phyloP scores from a whole-genome alignment of 371 early-diverging fungal species.

The Circinella minor region DNA sequence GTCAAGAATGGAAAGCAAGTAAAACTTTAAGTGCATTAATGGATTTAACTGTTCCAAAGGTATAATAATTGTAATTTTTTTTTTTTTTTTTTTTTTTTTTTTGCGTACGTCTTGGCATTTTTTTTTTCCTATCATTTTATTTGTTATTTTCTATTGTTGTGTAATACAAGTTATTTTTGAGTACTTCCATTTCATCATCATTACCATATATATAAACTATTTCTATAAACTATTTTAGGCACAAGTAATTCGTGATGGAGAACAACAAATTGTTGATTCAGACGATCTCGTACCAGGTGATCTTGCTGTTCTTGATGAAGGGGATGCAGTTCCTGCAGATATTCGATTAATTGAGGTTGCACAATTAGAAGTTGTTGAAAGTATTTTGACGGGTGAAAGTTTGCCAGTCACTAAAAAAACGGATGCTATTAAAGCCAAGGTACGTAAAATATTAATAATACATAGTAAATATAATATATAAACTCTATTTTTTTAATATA shows the following conservation, averaged over 20 bases:
- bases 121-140: background rate
- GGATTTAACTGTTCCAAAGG: constrained; percentile 81
- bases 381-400: constrained; percentile 87
- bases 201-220: background rate
- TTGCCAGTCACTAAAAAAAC: constrained; percentile 73
- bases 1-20: constrained; percentile 91
- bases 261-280: constrained; percentile 70
- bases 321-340: constrained; percentile 93
- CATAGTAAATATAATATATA: too few species aligned
- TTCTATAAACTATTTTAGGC: constrained; percentile 43
- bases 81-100: background rate
- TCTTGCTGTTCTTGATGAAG: constrained; percentile 84
- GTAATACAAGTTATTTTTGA: background rate
- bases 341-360: constrained; percentile 81
- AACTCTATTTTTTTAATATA: background rate
- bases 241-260: constrained; percentile 84
- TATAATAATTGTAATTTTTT: too few species aligned
- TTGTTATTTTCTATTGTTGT: too few species aligned
- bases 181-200: too few species aligned
- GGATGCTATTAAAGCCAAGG: constrained; percentile 49
- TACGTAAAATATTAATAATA: constrained; percentile 10
- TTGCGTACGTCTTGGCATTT: background rate
- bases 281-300: constrained; percentile 89
- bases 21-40: constrained; percentile 89
- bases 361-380: constrained; percentile 86